A percentile compares a stretch with the other conserved stretches of the same genome.
Conservation (phyloP, 2,329 filamentous ascomycete species). For the Aspergillus bombycis region DNA sequence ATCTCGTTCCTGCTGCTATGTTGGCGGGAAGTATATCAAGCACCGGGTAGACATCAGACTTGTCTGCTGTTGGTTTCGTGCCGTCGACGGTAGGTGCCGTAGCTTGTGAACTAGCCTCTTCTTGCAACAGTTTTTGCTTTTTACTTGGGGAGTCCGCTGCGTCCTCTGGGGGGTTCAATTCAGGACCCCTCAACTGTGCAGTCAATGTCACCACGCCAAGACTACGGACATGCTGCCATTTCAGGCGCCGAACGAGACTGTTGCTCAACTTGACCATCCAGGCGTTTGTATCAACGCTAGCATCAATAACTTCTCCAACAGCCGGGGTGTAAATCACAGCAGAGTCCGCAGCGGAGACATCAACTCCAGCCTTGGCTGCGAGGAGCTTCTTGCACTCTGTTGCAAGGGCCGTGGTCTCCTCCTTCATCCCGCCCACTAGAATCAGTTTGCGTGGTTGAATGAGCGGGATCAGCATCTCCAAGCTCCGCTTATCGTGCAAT, state of each 20-base stretch:
- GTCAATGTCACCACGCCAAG: constrained; percentile 92
- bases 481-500: constrained; percentile 87
- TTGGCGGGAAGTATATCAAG: constrained; percentile 63
- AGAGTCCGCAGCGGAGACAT: constrained; percentile 49
- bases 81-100: constrained; percentile 26
- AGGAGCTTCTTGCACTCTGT: constrained; percentile 75
- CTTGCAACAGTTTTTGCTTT: constrained; percentile 55
- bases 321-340: constrained; percentile 80
- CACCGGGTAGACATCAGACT: constrained; percentile 49
- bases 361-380: constrained; percentile 44
- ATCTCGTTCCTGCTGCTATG: constrained; percentile 72
- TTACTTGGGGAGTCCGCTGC: constrained; percentile 49
- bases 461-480: constrained; percentile 92
- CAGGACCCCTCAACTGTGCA: constrained; percentile 64
- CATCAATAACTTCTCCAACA: constrained; percentile 76
- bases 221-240: constrained; percentile 92
- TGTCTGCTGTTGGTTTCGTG: constrained; percentile 29
- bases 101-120: constrained; percentile 40
- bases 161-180: constrained; percentile 34
- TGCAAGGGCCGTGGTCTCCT: constrained; percentile 79
- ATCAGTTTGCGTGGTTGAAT: constrained; percentile 95
- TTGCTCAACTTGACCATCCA: constrained; percentile 94
- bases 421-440: constrained; percentile 76
- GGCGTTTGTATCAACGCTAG: constrained; percentile 95
- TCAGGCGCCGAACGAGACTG: constrained; percentile 78